Percentiles rank a stretch among this genome's conserved stretches.
These are phyloP conservation scores for Yamadazyma conglobata DNA, from an alignment of 1,139 yeast species.

Conservation along the genomic window DNA sequence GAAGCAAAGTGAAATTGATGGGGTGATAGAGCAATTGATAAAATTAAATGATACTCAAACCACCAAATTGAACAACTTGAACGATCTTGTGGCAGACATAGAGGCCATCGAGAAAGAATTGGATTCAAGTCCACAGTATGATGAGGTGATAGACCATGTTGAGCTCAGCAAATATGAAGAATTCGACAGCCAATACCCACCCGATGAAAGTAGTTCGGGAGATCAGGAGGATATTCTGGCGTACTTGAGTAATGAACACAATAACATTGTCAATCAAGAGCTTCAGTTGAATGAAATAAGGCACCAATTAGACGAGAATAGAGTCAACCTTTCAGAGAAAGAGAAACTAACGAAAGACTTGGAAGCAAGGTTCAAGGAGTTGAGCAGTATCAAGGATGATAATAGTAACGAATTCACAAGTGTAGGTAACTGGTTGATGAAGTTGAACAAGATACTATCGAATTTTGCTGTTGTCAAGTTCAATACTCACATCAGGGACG, in stretches of 20 bases:
- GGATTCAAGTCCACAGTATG: slow-evolving; percentile 6
- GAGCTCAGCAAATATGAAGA: slow-evolving; percentile 6
- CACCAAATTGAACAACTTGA: slow-evolving; percentile 12
- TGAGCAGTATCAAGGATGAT: slow-evolving; percentile 5
- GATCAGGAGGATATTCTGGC: slow-evolving; percentile 8
- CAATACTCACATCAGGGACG: slow-evolving; percentile 14
- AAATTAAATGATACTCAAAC: slow-evolving; percentile 18
- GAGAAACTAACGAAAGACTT: slow-evolving; percentile 4
- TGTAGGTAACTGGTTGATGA: slow-evolving; percentile 32
- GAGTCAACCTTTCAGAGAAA: slow-evolving; percentile 1
- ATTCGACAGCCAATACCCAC: slow-evolving; percentile 2
- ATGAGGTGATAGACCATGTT: slow-evolving; percentile 9
- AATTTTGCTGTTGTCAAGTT: slow-evolving; percentile 16
- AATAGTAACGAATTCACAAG: slow-evolving; percentile 11
- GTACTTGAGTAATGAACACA: slow-evolving; percentile 10
- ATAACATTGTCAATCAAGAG: slow-evolving; percentile 1
- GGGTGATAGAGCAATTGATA: slow-evolving; percentile 17
- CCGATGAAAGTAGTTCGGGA: slow-evolving; percentile 4
- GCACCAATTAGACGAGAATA: slow-evolving; percentile 7
- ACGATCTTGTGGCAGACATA: slow-evolving; percentile 16
- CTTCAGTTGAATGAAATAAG: slow-evolving; percentile 8
- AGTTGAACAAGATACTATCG: slow-evolving; percentile 25
- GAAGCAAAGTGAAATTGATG: slow-evolving; percentile 20
- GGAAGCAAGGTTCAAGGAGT: slow-evolving; percentile 5
- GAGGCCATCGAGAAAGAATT: slow-evolving; percentile 7